phyloP scores from a whole-genome alignment of 148 eudicot genomes.

The Rhododendron simsii region DNA sequence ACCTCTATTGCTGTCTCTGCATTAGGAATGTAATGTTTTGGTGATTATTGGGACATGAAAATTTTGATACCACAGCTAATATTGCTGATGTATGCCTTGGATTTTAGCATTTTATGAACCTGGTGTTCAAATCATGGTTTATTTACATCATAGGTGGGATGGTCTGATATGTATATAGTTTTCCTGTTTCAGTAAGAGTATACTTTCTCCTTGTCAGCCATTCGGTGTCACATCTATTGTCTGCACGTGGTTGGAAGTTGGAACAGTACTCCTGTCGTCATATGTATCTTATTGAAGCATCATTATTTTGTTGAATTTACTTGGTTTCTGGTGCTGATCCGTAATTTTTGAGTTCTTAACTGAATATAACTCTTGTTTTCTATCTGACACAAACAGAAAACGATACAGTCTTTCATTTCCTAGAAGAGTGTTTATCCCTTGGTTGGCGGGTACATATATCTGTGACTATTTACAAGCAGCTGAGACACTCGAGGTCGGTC shows the following conservation, averaged over 20 bases:
- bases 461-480: constrained; percentile 78
- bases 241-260: background rate
- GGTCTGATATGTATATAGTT: background rate
- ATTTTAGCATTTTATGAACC: background rate
- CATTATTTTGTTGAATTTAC: background rate
- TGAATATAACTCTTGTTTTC: constrained; percentile 11
- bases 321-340: background rate
- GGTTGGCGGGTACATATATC: constrained; percentile 65
- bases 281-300: background rate
- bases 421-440: constrained; percentile 83
- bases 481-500: constrained; percentile 81
- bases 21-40: background rate
- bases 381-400: constrained; percentile 37
- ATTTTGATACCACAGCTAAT: background rate
- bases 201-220: background rate
- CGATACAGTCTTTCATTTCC: constrained; percentile 65
- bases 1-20: background rate
- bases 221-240: background rate
- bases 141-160: background rate
- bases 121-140: background rate
- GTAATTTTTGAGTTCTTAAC: background rate
- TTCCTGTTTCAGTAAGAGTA: background rate
- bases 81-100: background rate
- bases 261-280: background rate
- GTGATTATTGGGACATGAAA: background rate